Evolutionary conservation across 1,284 basidiomycete species (phyloP).

Genomic region (Boletus albobrunnescens): DNA sequence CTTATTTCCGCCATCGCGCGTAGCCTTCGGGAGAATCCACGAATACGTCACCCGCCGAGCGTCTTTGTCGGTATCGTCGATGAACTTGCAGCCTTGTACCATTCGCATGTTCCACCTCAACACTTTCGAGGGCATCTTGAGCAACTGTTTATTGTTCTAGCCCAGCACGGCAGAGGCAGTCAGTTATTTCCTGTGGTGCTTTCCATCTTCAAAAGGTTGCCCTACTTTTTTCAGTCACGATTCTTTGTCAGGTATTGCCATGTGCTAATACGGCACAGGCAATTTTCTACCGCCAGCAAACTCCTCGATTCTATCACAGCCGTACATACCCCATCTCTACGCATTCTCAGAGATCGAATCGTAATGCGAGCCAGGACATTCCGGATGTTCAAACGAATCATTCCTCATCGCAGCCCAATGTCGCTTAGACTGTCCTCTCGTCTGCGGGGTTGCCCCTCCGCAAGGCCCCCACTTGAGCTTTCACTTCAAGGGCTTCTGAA

Average conservation of each 20-base stretch:
- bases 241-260: slow-evolving; percentile 27
- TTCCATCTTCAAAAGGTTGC: slow-evolving; percentile 16
- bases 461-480: slow-evolving; percentile 11
- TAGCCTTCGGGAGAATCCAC: slow-evolving; percentile 17
- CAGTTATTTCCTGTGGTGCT: slow-evolving; percentile 18
- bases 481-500: slow-evolving; percentile 22
- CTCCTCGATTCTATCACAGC: slow-evolving; percentile 11
- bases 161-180: slow-evolving; percentile 17
- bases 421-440: slow-evolving; percentile 22
- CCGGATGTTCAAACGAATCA: slow-evolving; percentile 1
- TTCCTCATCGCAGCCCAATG: slow-evolving; percentile 1
- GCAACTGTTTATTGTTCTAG: slow-evolving; percentile 21
- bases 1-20: slow-evolving; percentile 25
- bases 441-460: slow-evolving; percentile 6
- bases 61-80: slow-evolving; percentile 15
- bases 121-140: slow-evolving; percentile 31
- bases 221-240: slow-evolving; percentile 20
- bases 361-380: slow-evolving; percentile 11
- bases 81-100: slow-evolving; percentile 22
- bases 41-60: slow-evolving; percentile 4
- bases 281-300: slow-evolving; percentile 15
- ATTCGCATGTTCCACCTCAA: slow-evolving; percentile 19
- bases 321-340: slow-evolving; percentile 13
- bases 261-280: slow-evolving; percentile 17
- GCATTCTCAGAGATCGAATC: slow-evolving; percentile 5